These are phyloP conservation scores for Blastobotrys proliferans DNA, from an alignment of 1,139 yeast genomes.

Conservation along the genomic window DNA sequence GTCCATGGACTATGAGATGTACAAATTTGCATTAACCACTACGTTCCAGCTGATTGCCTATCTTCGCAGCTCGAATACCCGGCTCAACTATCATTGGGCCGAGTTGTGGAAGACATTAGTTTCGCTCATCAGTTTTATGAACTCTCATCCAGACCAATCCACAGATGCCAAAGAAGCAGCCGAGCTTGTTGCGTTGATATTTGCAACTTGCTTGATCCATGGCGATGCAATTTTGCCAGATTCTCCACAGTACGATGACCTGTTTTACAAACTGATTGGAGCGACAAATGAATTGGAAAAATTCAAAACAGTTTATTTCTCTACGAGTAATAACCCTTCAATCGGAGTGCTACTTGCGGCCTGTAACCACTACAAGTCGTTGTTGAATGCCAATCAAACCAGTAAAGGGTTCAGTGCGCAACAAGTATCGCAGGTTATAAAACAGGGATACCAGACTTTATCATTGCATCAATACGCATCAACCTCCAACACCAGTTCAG, in stretches of 20 bases:
- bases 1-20: slow-evolving; percentile 32
- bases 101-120: slow-evolving; percentile 38
- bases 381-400: slow-evolving; percentile 15
- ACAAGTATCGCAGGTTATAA: slow-evolving; percentile 27
- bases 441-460: slow-evolving; percentile 29
- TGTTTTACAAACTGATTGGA: slow-evolving; percentile 34
- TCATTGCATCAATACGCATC: slow-evolving; percentile 26
- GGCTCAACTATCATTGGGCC: slow-evolving; percentile 36
- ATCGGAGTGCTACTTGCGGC: slow-evolving; percentile 26
- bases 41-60: slow-evolving; percentile 28
- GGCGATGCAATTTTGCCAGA: slow-evolving; percentile 33
- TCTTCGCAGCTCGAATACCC: slow-evolving; percentile 21
- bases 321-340: slow-evolving; percentile 18
- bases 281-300: slow-evolving; percentile 25
- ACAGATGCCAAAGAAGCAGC: slow-evolving; percentile 6
- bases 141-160: slow-evolving; percentile 20
- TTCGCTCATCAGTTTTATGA: slow-evolving; percentile 28
- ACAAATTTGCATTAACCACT: slow-evolving; percentile 27
- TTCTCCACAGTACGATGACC: slow-evolving; percentile 33
- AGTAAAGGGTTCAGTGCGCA: slow-evolving; percentile 20
- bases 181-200: slow-evolving; percentile 21
- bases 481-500: slow-evolving; percentile 6
- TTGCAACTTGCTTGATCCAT: slow-evolving; percentile 32
- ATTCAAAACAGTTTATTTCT: slow-evolving; percentile 17
- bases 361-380: slow-evolving; percentile 27